Evolutionary conservation across 306 rosid genomes (phyloP).

Genomic region (Medicago arabica): DNA sequence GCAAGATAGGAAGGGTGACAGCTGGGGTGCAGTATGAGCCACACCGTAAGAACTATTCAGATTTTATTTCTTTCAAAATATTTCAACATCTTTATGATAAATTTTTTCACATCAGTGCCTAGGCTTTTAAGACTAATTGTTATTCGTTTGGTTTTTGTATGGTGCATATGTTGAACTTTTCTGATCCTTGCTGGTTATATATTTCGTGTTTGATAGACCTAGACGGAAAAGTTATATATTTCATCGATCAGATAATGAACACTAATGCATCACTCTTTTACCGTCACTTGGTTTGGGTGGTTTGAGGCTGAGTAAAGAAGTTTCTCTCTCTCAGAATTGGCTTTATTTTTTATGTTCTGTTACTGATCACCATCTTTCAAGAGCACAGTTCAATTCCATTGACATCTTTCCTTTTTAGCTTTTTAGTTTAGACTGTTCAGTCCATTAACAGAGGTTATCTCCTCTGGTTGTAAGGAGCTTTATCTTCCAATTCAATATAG

Average conservation of each 20-base stretch:
- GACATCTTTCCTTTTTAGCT: not conserved
- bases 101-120: not conserved
- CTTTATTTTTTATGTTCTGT: not conserved
- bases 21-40: constrained; percentile 96
- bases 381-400: not conserved
- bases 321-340: not conserved
- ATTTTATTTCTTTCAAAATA: constrained; percentile 27
- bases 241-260: constrained; percentile 20
- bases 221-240: constrained; percentile 3
- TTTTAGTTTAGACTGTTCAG: not conserved
- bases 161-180: constrained; percentile 22
- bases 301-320: not conserved
- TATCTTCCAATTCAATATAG: not conserved
- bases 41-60: constrained; percentile 62
- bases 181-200: constrained; percentile 29
- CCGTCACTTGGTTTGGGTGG: not conserved
- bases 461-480: not conserved
- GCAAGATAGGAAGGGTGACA: constrained; percentile 88
- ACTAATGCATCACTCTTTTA: constrained; percentile 19
- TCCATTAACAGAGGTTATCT: not conserved
- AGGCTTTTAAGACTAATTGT: not conserved
- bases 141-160: not conserved
- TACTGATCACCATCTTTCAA: not conserved
- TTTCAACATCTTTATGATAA: not conserved
- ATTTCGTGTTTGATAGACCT: not conserved